phyloP scores from a whole-genome alignment of 768 basidiomycete genomes.

The Suillus luteus region DNA sequence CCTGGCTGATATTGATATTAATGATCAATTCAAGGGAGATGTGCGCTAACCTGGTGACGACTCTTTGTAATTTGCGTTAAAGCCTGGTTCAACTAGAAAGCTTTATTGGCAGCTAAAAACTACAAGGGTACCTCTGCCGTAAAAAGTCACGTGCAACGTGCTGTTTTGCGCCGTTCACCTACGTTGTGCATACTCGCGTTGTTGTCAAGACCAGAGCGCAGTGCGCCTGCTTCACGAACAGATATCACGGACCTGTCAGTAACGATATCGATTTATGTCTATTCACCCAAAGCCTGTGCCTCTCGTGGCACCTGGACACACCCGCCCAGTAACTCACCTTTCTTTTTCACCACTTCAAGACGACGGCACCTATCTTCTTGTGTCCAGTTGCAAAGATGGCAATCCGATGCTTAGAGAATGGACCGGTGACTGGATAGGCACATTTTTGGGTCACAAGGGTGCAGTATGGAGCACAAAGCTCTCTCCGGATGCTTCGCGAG shows the following conservation, averaged over 20 bases:
- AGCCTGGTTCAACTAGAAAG: not conserved
- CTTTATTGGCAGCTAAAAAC: not conserved
- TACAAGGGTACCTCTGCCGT: not conserved
- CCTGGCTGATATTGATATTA: not conserved
- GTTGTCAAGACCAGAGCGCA: conserved; percentile 42
- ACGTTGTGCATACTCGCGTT: not conserved
- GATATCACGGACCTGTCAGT: conserved; percentile 11
- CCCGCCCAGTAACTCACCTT: conserved; percentile 88
- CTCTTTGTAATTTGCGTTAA: not conserved
- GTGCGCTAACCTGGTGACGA: not conserved
- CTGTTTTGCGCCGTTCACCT: not conserved
- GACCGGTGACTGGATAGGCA: conserved; percentile 99
- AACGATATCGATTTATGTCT: conserved; percentile 61
- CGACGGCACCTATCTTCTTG: conserved; percentile 84
- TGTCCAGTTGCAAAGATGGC: conserved; percentile 98
- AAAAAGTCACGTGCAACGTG: conserved; percentile 2
- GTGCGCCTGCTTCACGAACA: conserved; percentile 42
- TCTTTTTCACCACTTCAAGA: conserved; percentile 87
- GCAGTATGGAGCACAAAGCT: conserved; percentile 98
- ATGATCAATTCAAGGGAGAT: not conserved
- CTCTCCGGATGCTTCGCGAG: conserved; percentile 79
- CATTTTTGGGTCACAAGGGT: conserved; percentile 87
- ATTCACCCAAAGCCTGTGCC: conserved; percentile 67
- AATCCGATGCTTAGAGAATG: conserved; percentile 96
- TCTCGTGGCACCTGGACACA: conserved; percentile 84